Evolutionary conservation across 306 rosid species (phyloP).

Genomic region (Begonia loranthoides): DNA sequence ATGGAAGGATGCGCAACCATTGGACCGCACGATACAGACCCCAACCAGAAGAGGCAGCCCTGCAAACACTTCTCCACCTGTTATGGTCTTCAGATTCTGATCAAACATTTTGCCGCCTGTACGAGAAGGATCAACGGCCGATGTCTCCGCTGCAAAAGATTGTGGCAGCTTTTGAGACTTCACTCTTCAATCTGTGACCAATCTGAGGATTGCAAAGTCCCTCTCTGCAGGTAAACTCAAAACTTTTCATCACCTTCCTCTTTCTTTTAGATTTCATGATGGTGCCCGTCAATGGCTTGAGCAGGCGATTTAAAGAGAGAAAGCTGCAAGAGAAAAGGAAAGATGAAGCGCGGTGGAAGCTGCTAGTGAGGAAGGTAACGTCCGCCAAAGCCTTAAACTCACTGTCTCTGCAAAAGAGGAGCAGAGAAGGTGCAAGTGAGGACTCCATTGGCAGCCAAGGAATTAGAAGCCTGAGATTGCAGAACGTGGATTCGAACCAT

Average conservation of each 20-base stretch:
- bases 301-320: slow-evolving; percentile 32
- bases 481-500: not conserved
- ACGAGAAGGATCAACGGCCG: slow-evolving; percentile 33
- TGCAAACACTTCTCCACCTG: slow-evolving; percentile 32
- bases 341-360: slow-evolving; percentile 32
- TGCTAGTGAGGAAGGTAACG: slow-evolving; percentile 32
- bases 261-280: too few species aligned
- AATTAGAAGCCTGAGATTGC: slow-evolving; percentile 3
- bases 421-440: not conserved
- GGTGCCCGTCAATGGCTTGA: too few species aligned
- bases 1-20: slow-evolving; percentile 46
- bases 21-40: slow-evolving; percentile 38
- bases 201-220: slow-evolving; percentile 39
- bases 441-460: not conserved
- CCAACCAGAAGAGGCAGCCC: slow-evolving; percentile 22
- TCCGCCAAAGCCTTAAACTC: slow-evolving; percentile 11
- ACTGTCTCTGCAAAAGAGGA: slow-evolving; percentile 3
- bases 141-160: slow-evolving; percentile 43
- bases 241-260: not conserved
- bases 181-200: slow-evolving; percentile 41
- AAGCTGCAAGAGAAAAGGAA: slow-evolving; percentile 28
- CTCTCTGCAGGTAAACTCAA: slow-evolving; percentile 31
- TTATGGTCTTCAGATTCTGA: slow-evolving; percentile 37
- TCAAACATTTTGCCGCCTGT: slow-evolving; percentile 38
- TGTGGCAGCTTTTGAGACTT: slow-evolving; percentile 53